These are phyloP conservation scores for Echites panduratus DNA, from an alignment of 257 asterid species.

Conservation along the genomic window DNA sequence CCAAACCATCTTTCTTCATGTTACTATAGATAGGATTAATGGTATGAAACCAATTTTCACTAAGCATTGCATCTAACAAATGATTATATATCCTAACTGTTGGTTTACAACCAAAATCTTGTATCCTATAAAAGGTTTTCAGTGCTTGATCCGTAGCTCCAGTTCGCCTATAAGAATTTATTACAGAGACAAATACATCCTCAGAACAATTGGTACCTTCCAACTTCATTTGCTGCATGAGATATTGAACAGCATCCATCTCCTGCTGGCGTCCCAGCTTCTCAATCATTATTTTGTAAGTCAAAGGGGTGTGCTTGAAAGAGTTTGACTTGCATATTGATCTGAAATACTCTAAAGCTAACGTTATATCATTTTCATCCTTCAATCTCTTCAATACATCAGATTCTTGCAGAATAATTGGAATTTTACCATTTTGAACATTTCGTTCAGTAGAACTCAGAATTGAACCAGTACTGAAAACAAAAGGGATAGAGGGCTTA, in stretches of 20 bases:
- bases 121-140: constrained; percentile 69
- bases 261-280: constrained; percentile 52
- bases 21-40: constrained; percentile 66
- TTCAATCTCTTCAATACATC: constrained; percentile 52
- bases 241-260: constrained; percentile 75
- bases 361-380: constrained; percentile 36
- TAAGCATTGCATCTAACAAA: constrained; percentile 72
- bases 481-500: constrained; percentile 59
- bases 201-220: constrained; percentile 61
- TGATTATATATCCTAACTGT: constrained; percentile 79
- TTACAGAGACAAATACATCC: constrained; percentile 52
- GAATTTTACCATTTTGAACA: constrained; percentile 23
- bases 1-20: constrained; percentile 82
- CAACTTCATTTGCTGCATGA: constrained; percentile 79
- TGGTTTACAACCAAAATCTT: constrained; percentile 69
- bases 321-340: constrained; percentile 44
- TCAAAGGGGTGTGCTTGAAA: constrained; percentile 66
- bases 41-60: constrained; percentile 66
- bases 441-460: constrained; percentile 13
- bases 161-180: constrained; percentile 45
- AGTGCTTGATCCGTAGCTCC: constrained; percentile 63
- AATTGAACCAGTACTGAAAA: constrained; percentile 44
- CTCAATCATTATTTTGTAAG: constrained; percentile 66
- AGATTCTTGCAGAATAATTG: constrained; percentile 38
- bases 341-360: constrained; percentile 64